phyloP scores from a whole-genome alignment of 495 filamentous ascomycete genomes.

The Trichoderma orchidacearum region DNA sequence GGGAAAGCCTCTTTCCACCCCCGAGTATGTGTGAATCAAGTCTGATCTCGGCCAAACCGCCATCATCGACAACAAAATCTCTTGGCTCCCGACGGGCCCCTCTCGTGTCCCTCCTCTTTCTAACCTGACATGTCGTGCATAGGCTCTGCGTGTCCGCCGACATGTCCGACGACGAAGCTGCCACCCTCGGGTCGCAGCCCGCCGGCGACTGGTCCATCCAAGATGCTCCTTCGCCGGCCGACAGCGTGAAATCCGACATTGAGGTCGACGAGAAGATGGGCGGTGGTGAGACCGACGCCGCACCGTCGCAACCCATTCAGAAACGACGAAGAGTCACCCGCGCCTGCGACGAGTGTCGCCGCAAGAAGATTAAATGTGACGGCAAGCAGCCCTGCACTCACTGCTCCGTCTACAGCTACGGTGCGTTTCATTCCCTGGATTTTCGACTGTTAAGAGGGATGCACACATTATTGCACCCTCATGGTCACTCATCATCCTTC shows the following conservation, averaged over 20 bases:
- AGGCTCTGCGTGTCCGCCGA: constrained; percentile 6
- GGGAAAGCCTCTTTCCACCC: not conserved
- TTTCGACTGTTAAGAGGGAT: too few relatives aligned
- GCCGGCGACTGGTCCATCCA: constrained; percentile 14
- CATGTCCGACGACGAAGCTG: constrained; percentile 23
- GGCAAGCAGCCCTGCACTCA: constrained; percentile 97
- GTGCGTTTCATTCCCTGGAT: constrained; percentile 51
- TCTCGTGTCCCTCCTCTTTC: too few relatives aligned
- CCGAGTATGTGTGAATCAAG: not conserved
- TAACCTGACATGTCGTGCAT: too few relatives aligned
- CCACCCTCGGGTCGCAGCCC: not conserved
- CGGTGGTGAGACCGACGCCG: constrained; percentile 10
- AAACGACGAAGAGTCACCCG: constrained; percentile 81
- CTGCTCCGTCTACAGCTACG: constrained; percentile 96
- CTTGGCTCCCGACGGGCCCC: too few relatives aligned
- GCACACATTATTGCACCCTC: too few relatives aligned
- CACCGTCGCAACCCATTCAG: constrained; percentile 47
- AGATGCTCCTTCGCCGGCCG: constrained; percentile 16
- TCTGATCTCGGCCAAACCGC: too few relatives aligned
- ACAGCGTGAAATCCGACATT: constrained; percentile 14
- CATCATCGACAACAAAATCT: too few relatives aligned
- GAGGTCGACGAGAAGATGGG: constrained; percentile 4
- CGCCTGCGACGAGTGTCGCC: constrained; percentile 88
- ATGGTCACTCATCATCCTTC: too few relatives aligned
- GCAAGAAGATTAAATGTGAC: constrained; percentile 98